Base-by-base conservation (phyloP, 768 basidiomycete genomes). In the Solioccasus polychromus region DNA sequence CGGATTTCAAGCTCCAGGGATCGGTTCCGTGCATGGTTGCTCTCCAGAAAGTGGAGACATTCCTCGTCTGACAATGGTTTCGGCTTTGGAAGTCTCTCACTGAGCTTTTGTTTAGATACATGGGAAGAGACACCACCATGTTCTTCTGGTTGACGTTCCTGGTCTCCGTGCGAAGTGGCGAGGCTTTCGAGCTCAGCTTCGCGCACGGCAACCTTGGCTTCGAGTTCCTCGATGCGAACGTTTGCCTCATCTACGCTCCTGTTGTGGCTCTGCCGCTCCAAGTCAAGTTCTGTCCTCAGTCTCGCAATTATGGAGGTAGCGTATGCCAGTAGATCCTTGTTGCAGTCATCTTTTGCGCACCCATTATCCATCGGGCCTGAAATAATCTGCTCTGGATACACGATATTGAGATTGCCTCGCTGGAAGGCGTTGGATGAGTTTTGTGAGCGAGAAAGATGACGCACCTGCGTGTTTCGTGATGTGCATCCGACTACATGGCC, bases 141-240 rank as follows among this genome's bases (percentile, higher is more conserved):
- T 37, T 37, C 51, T 14, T 8, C 28, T 20, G 28, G 32, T 10
- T 35, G 51, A 29, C 14, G 19, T 14, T 47, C 48, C 8, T 10
- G 12, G 17, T 43, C 48, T 28, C 44, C 29, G 8, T 44, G 38
- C 4, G 43, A 53, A n/a, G 55, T 47, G 14, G 68, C 47, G 44
- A 60, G 66, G 3, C 55, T 54, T 52, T 78, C 77, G 5, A 83
- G 65, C 51, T 82, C 77, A 0, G 73, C 73, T 35, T 83, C 82
- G n/a, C 80, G 69, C 5, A 74, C 71, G 0, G 80, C 77, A 5
- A 85, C 58, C 58, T 74, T 73, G 0, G 80, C 79, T 45, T 76
- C 71, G 3, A 85, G 67, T 15, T 65, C 61, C 5, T 69, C 58
- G 19, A 78, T 69, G 38, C 72, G 69, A 1, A 62, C 54, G 38